Evolutionary conservation across 164 flowering plant species (phyloP).

Genomic region (Paratinospora sagittata): DNA sequence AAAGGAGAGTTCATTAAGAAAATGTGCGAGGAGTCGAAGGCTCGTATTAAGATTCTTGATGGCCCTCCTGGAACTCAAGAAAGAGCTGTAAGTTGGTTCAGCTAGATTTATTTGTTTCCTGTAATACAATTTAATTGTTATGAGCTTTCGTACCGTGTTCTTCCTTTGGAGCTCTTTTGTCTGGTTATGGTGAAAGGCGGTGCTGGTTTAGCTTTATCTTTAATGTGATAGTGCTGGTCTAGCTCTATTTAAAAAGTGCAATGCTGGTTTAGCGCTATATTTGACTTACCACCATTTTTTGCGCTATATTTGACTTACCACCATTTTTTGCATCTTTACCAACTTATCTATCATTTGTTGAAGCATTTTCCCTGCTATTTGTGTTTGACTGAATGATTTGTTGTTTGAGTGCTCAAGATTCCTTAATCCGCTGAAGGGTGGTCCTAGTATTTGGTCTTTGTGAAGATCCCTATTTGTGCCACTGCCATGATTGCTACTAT

Average conservation of each 20-base stretch:
- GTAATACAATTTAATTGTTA: neutral
- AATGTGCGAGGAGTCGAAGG: conserved; percentile 88
- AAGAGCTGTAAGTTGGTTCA: conserved; percentile 76
- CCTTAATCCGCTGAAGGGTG: neutral
- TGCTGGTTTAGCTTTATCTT: neutral
- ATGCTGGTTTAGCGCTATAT: neutral
- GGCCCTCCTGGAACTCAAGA: conserved; percentile 87
- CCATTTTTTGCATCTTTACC: neutral
- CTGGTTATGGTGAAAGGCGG: neutral
- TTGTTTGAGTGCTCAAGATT: neutral
- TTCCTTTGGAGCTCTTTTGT: no score
- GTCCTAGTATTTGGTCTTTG: neutral
- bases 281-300: no score
- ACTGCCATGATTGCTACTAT: no score
- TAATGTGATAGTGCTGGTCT: neutral
- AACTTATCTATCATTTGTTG: neutral
- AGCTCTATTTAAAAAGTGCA: neutral
- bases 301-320: no score
- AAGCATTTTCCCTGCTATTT: neutral
- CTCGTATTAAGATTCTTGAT: conserved; percentile 93
- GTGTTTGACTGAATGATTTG: neutral
- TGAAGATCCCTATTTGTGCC: neutral
- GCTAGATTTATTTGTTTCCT: neutral
- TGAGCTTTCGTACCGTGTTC: neutral
- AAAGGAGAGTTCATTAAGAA: conserved; percentile 91